phyloP scores from a whole-genome alignment of 169 alveolate genomes.

The Amoebophrya sp. region DNA sequence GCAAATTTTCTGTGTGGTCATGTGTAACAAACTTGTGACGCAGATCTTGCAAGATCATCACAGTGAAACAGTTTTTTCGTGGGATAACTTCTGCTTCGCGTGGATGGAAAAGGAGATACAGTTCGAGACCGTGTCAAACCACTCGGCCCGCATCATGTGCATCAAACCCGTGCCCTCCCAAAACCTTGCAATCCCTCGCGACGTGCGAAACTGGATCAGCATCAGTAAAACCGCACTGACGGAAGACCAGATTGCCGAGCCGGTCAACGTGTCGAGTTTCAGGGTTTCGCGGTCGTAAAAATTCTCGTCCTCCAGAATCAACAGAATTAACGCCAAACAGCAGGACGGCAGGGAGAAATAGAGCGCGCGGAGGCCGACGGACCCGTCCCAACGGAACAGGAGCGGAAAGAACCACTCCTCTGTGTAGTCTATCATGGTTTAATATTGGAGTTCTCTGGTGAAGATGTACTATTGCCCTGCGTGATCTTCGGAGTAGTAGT shows the following conservation, averaged over 20 bases:
- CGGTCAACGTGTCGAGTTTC: too few relatives aligned
- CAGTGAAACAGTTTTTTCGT: too few relatives aligned
- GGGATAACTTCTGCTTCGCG: background rate
- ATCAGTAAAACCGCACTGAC: background rate
- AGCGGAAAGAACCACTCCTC: background rate
- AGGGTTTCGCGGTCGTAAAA: too few relatives aligned
- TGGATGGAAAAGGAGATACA: background rate
- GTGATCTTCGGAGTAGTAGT: too few relatives aligned
- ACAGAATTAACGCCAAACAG: background rate
- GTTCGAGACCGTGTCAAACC: background rate
- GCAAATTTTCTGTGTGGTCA: too few relatives aligned
- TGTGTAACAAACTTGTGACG: too few relatives aligned
- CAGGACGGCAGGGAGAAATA: background rate
- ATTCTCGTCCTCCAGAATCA: background rate
- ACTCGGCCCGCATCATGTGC: background rate
- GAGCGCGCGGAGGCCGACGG: background rate
- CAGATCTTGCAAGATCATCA: too few relatives aligned
- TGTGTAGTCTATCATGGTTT: background rate
- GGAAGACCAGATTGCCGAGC: too few relatives aligned
- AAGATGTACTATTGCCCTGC: too few relatives aligned
- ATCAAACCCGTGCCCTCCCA: slow-evolving; percentile 6
- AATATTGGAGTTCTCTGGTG: too few relatives aligned
- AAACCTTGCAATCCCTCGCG: background rate
- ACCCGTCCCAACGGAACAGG: background rate
- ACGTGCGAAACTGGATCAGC: background rate